These are phyloP conservation scores for Hypoxylon subgilvum DNA, from an alignment of 495 filamentous ascomycete species.

Conservation along the genomic window DNA sequence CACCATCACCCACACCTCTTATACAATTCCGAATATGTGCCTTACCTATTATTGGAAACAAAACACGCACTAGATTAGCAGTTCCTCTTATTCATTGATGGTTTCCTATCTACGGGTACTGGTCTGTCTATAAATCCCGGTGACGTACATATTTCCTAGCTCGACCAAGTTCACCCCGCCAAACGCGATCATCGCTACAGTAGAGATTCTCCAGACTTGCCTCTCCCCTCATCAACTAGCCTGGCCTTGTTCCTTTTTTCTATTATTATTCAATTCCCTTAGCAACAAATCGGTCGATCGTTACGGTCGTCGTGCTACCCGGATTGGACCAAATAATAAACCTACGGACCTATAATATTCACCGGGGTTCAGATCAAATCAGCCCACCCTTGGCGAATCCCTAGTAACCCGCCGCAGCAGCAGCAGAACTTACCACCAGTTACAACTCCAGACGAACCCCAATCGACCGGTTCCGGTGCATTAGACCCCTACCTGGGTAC, in stretches of 20 bases:
- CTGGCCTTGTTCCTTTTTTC: constrained; percentile 16
- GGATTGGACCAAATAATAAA: constrained; percentile 7
- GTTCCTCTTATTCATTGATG: too few species aligned
- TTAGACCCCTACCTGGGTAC: constrained; percentile 3
- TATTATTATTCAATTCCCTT: constrained; percentile 31
- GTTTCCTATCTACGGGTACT: too few species aligned
- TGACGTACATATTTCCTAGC: constrained; percentile 14
- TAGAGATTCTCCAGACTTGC: too few species aligned
- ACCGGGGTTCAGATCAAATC: constrained; percentile 26
- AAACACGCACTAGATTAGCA: too few species aligned
- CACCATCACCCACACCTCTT: too few species aligned
- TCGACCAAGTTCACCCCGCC: constrained; percentile 14
- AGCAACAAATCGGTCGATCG: constrained; percentile 1
- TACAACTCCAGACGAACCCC: neutral
- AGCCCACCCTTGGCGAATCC: constrained; percentile 25
- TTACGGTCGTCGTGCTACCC: constrained; percentile 4
- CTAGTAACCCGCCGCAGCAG: neutral
- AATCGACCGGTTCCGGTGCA: constrained; percentile 1
- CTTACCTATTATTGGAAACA: too few species aligned
- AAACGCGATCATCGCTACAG: constrained; percentile 10
- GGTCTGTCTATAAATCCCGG: too few species aligned
- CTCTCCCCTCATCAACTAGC: constrained; percentile 24
- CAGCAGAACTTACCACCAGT: neutral
- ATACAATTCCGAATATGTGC: too few species aligned
- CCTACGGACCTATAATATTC: constrained; percentile 34